Conservation (phyloP, 495 filamentous ascomycete genomes). For the Oleoguttula mirabilis region DNA sequence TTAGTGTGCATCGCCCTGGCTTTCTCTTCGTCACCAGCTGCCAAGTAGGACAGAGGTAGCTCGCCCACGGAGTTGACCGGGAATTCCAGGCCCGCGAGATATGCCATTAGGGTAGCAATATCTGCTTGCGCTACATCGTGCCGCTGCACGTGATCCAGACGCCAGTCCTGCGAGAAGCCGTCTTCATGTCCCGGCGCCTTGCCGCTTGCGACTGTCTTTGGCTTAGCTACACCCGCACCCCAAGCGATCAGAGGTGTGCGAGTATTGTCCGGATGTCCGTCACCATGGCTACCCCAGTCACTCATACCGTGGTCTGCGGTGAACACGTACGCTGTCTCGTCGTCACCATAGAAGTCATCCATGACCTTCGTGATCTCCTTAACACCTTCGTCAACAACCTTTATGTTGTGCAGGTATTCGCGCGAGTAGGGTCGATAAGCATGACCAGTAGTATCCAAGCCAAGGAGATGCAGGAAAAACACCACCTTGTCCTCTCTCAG, state of each 20-base stretch:
- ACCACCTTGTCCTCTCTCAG: slow-evolving; percentile 77
- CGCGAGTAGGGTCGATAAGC: slow-evolving; percentile 80
- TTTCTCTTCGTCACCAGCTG: slow-evolving; percentile 58
- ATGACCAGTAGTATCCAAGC: slow-evolving; percentile 88
- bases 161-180: slow-evolving; percentile 86
- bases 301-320: slow-evolving; percentile 99
- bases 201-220: slow-evolving; percentile 41
- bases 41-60: slow-evolving; percentile 71
- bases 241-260: slow-evolving; percentile 86
- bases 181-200: slow-evolving; percentile 72
- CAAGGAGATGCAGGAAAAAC: slow-evolving; percentile 95
- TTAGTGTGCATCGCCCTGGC: slow-evolving; percentile 80
- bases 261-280: slow-evolving; percentile 96
- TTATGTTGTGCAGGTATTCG: slow-evolving; percentile 91
- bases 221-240: slow-evolving; percentile 84
- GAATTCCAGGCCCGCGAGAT: slow-evolving; percentile 79
- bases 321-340: slow-evolving; percentile 87
- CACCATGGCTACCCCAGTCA: slow-evolving; percentile 94
- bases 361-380: slow-evolving; percentile 69
- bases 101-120: slow-evolving; percentile 92
- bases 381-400: slow-evolving; percentile 83
- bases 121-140: slow-evolving; percentile 93
- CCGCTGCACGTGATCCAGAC: slow-evolving; percentile 62
- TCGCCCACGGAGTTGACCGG: slow-evolving; percentile 96
- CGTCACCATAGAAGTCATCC: slow-evolving; percentile 84